A percentile compares a stretch with the other conserved stretches of the same genome.
These are phyloP conservation scores for Xylaria bambusicola DNA, from an alignment of 495 filamentous ascomycete genomes.

Conservation along the genomic window DNA sequence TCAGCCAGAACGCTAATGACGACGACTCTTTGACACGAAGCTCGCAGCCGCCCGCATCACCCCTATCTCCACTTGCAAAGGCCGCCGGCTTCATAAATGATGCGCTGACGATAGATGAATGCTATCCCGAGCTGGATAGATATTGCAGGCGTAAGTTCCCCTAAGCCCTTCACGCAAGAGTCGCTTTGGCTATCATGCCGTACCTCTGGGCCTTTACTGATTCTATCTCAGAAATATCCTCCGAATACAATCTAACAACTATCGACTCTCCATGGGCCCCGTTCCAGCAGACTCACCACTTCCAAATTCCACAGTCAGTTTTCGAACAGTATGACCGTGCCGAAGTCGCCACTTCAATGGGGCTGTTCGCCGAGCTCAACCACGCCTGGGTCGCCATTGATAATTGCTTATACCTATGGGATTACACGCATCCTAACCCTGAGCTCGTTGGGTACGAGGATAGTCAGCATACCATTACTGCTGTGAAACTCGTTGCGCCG, in stretches of 20 bases:
- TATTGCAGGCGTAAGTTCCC: conserved; percentile 79
- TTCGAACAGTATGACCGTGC: conserved; percentile 87
- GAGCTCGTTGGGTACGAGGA: conserved; percentile 93
- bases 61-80: conserved; percentile 69
- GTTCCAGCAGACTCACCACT: conserved; percentile 78
- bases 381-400: conserved; percentile 97
- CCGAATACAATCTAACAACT: conserved; percentile 78
- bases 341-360: conserved; percentile 83
- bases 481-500: conserved; percentile 79
- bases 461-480: conserved; percentile 78
- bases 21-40: conserved; percentile 21
- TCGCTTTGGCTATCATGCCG: neutral
- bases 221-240: conserved; percentile 69
- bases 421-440: conserved; percentile 85
- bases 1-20: conserved; percentile 30
- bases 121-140: conserved; percentile 86
- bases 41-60: conserved; percentile 32
- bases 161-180: neutral
- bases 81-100: conserved; percentile 84
- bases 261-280: conserved; percentile 75
- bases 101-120: conserved; percentile 68
- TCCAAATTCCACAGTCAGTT: conserved; percentile 84
- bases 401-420: conserved; percentile 95
- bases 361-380: conserved; percentile 86
- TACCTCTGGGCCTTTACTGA: neutral